Evolutionary conservation across 1,284 basidiomycete species (phyloP), one percentile per base, ranked within the genome.

Genomic region (Pterulicium gracile): DNA sequence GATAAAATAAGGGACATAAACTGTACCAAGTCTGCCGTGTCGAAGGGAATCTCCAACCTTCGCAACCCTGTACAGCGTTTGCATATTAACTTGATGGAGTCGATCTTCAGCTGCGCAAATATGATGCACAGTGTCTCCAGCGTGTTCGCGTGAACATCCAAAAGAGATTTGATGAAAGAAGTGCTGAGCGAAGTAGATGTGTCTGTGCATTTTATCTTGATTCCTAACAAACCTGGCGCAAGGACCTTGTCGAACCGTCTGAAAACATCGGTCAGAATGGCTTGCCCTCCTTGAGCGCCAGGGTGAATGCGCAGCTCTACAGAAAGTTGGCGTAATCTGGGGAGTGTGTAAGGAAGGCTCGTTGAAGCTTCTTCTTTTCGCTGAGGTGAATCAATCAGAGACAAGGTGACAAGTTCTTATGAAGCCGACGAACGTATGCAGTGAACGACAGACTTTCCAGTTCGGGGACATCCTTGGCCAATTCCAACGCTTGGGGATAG

Each of bases 391-490:
- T 39, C 4, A 17, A 7, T 39, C 27, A 32, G 27, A 32, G 27
- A 10, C 27, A n/a, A 32, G 27, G n/a, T 10, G n/a, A n/a, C 27
- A 32, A 32, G n/a, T n/a, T n/a, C n/a, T n/a, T n/a, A n/a, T n/a
- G 10, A 32, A 32, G 27, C 27, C 7, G 27, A 57, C 72, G 52
- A 51, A 79, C 81, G 51, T 69, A 71, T 45, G 68, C 66, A 3
- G 76, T 75, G 15, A 84, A 65, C 1, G 80, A 75, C 0, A 86
- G 62, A 49, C 68, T 77, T 51, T 75, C 72, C 5, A 86, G 64
- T 5, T 62, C 55, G 0, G 80, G 79, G 0, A 70, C 74, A 43
- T 74, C 61, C 0, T 56, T 49, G 4, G 72, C 58, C 7, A 73
- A 62, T 12, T 60, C 62, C 27, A 86, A 62, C 5, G 81, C 59